Base-by-base conservation (phyloP, 2,329 filamentous ascomycete genomes). In the Scleromitrula shiraiana region DNA sequence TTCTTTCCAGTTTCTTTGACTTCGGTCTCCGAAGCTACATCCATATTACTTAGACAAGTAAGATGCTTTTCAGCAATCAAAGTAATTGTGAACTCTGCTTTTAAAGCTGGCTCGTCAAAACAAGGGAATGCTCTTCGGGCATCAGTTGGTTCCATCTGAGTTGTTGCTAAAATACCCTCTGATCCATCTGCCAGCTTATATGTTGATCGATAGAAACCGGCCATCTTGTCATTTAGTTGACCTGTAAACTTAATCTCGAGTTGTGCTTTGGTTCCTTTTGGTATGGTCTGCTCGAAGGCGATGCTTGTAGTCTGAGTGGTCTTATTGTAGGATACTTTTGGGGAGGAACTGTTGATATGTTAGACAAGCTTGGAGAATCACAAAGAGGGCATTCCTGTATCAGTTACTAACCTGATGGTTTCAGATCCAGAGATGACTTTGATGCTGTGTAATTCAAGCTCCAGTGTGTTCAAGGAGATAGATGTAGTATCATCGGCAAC, bases 11-110 rank as follows among this genome's bases (percentile, higher is more conserved):
- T 73, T 4, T 83, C 85, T 50, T 78, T 70, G 7, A 93, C 74
- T 49, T 88, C 80, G 33, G 80, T 80, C 71, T 94, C 86, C 5
- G 81, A 83, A 27, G 82, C 85, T 47, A 93, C 87, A 64, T 96
- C 88, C 91, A 97, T 97, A 70, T 97, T 97, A 70, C 89, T 94
- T 64, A 97, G 68, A 64, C 91, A 96, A 10, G 90, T 95, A 69
- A 95, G 70, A 61, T 88, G 75, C 71, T 94, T 87, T 68, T 96
- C 90, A 5, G 91, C 89, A 59, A 97, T 77, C 58, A 97, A 75
- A 0, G 90, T 95, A 54, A 96, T 81, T 24, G 88, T 91, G 69
- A 95, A 97, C 56, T 85, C 83, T 32, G 91, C 88, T 74, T 97
- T 97, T 58, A 97, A 76, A 22, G 88, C 84, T 23, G 91, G 91